These are phyloP conservation scores for Leptodontidium sp. DNA, from an alignment of 2,329 filamentous ascomycete species.

Conservation along the genomic window DNA sequence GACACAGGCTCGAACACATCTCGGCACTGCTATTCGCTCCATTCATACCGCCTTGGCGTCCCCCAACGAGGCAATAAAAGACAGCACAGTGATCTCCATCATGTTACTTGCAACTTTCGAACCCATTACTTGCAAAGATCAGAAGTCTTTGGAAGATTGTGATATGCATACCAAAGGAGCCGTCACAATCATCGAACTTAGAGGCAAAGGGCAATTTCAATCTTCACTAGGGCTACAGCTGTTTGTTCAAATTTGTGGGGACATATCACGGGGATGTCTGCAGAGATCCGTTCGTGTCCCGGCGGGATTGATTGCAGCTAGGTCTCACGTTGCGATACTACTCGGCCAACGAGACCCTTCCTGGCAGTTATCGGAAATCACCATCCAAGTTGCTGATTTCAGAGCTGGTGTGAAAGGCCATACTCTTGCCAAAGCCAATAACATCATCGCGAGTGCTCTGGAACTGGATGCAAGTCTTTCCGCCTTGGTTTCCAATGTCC, in stretches of 20 bases:
- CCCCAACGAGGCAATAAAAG: slow-evolving; percentile 6
- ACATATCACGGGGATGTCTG: not conserved
- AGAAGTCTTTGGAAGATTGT: not conserved
- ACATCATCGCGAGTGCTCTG: not conserved
- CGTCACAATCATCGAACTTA: not conserved
- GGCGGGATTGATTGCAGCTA: not conserved
- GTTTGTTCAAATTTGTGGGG: slow-evolving; percentile 10
- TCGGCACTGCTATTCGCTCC: not conserved
- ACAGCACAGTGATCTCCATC: slow-evolving; percentile 10
- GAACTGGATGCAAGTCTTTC: not conserved
- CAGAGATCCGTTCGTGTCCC: not conserved
- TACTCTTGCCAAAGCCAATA: not conserved
- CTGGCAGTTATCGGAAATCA: not conserved
- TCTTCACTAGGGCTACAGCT: not conserved
- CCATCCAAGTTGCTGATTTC: not conserved
- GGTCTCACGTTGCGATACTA: not conserved
- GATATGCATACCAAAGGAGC: slow-evolving; percentile 4
- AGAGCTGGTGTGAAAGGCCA: not conserved
- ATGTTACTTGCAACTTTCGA: slow-evolving; percentile 11
- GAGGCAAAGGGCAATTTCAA: not conserved
- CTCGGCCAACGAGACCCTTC: not conserved
- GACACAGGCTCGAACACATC: slow-evolving; percentile 42
- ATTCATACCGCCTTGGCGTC: slow-evolving; percentile 7
- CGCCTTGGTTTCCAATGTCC: not conserved
- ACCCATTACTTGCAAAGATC: slow-evolving; percentile 11